Evolutionary conservation across 202 grass and related monocot genomes (phyloP), one percentile per base, ranked within the genome.

Genomic region (Carex arenaria): DNA sequence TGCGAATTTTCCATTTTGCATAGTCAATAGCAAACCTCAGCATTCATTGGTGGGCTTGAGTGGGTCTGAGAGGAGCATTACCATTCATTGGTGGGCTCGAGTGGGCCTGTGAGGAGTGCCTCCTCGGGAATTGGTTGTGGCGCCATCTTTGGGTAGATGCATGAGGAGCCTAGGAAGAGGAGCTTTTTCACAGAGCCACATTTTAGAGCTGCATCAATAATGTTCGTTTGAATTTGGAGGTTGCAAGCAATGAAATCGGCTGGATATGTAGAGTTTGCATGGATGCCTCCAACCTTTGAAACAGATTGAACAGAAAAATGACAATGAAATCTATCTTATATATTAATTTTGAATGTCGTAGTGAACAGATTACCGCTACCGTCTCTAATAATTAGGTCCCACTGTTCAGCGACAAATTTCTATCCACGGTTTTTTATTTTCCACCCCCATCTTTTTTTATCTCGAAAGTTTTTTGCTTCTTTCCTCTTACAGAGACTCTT

Each of bases 1-100:
- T 77, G 28, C 52, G 0, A 45, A 18, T 45, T 47, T 11, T 8
- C 1, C 31, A 30, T 15, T 67, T 67, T 71, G 15, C 7, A 42
- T 20, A 42, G 17, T 71, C 67, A 71, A 45, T 20, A 43, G 30
- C 30, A 34, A 32, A 17, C 30, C 43, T 14, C 18, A 3, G 51
- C 15, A 10, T 17, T 30, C 86, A 78, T 87, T 92, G 5, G 89
- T 88, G 52, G 88, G 70, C 77, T 90, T 86, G 67, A 91, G 92
- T 0, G 89, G 90, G 32, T 85, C 94, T 75, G 85, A 40, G 19
- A 0, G 20, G 12, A 67, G 62, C 79, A 22, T 81, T 85, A 93
- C 94, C 91, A 94, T 84, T 97, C 90, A 76, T 92, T 97, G 26
- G 90, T 90, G 55, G 88, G 78, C 72, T 90, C 94, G 40, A 91